Evolutionary conservation across 148 eudicot genomes (phyloP).

Genomic region (Beta vulgaris): DNA sequence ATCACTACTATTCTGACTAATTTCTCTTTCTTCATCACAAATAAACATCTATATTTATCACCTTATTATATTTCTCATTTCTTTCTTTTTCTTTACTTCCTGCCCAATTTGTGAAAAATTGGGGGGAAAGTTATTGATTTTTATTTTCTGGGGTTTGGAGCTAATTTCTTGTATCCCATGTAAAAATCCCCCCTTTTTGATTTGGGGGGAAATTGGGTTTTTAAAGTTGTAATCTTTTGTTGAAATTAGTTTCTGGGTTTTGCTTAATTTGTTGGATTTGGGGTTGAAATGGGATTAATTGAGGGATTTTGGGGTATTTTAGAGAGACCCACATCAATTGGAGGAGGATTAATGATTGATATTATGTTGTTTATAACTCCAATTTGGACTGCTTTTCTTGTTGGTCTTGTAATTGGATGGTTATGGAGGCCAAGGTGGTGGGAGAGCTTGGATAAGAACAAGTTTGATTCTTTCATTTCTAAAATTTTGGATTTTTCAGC

Average conservation of each 20-base stretch:
- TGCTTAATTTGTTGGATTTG: neutral
- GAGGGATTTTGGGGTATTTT: slow-evolving; percentile 46
- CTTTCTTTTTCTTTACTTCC: neutral
- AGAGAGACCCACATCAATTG: slow-evolving; percentile 38
- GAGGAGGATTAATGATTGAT: slow-evolving; percentile 44
- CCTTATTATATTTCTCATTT: slow-evolving; percentile 2
- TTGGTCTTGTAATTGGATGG: slow-evolving; percentile 84
- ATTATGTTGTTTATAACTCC: slow-evolving; percentile 49
- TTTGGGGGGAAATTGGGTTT: slow-evolving; percentile 8
- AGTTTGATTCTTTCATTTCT: slow-evolving; percentile 33
- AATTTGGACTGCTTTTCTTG: slow-evolving; percentile 74
- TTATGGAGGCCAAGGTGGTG: slow-evolving; percentile 95
- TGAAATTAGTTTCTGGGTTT: slow-evolving; percentile 19
- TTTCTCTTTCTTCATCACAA: slow-evolving; percentile 17
- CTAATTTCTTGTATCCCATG: slow-evolving; percentile 3
- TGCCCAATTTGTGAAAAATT: slow-evolving; percentile 18
- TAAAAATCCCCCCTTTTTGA: slow-evolving; percentile 12
- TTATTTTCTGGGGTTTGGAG: slow-evolving; percentile 18
- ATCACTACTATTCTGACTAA: slow-evolving; percentile 6
- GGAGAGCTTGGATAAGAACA: slow-evolving; percentile 37
- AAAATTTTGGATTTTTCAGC: slow-evolving; percentile 44
- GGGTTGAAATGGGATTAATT: slow-evolving; percentile 45
- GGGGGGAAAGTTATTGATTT: slow-evolving; percentile 1
- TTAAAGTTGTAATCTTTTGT: slow-evolving; percentile 12
- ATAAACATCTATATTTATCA: slow-evolving; percentile 17